A percentile compares a stretch with the other conserved stretches of the same genome.
Evolutionary conservation across 345 rosid species (phyloP).

Genomic region (Syzygium aqueum): DNA sequence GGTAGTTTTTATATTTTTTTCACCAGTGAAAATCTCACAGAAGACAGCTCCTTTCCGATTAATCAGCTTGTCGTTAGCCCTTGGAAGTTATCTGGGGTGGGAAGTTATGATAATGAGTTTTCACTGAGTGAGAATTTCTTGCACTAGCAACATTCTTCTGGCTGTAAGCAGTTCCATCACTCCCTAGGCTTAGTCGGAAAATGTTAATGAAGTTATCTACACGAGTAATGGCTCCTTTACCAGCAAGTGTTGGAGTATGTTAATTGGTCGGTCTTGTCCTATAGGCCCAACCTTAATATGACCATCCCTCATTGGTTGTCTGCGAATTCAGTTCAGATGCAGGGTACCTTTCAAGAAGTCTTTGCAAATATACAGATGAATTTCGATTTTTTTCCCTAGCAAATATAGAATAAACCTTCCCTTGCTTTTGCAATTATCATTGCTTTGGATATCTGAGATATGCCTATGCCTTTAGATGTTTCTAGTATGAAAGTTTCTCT

Average conservation of each 20-base stretch:
- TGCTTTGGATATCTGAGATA: not conserved
- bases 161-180: not conserved
- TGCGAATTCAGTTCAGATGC: not conserved
- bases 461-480: not conserved
- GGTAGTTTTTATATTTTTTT: not conserved
- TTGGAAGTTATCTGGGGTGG: not conserved
- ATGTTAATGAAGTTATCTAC: not conserved
- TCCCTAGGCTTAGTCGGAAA: not conserved
- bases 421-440: not conserved
- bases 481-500: not conserved
- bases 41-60: not conserved
- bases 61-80: not conserved
- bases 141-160: not conserved
- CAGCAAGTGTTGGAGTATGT: not conserved
- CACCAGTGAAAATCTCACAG: not conserved
- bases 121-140: not conserved
- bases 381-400: not conserved
- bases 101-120: not conserved
- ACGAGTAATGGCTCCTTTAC: not conserved
- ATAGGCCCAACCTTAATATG: not conserved
- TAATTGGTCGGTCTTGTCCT: not conserved
- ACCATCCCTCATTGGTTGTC: not conserved
- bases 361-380: not conserved
- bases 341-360: not conserved
- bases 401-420: not conserved